A percentile compares a stretch with the other conserved stretches of the same genome.
Evolutionary conservation across 768 basidiomycete species (phyloP).

Genomic region (Boletus sp.): DNA sequence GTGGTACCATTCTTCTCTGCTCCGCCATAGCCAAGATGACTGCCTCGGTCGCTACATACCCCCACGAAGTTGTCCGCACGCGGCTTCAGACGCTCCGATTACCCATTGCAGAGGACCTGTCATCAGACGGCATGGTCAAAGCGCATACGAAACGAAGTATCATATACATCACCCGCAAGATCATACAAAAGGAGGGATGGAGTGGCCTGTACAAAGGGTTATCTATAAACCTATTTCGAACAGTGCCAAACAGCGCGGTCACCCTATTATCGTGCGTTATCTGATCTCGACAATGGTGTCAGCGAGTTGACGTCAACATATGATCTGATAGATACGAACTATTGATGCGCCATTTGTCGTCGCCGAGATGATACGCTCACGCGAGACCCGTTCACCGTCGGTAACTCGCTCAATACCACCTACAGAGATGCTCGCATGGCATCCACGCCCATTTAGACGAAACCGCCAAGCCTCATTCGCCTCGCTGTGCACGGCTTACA

Average conservation of each 20-base stretch:
- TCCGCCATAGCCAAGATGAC: slow-evolving; percentile 96
- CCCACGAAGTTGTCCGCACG: slow-evolving; percentile 99
- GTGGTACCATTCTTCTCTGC: slow-evolving; percentile 74
- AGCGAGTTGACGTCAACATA: neutral
- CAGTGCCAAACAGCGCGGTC: slow-evolving; percentile 94
- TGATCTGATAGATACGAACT: slow-evolving; percentile 27
- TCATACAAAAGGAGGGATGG: slow-evolving; percentile 84
- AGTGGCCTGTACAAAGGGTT: slow-evolving; percentile 88
- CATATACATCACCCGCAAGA: slow-evolving; percentile 66
- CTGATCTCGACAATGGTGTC: neutral
- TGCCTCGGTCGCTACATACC: slow-evolving; percentile 93
- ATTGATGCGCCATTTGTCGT: slow-evolving; percentile 33
- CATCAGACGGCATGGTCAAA: slow-evolving; percentile 62
- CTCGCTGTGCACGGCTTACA: slow-evolving; percentile 10
- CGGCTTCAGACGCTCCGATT: slow-evolving; percentile 84
- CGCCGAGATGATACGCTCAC: slow-evolving; percentile 10
- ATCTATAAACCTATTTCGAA: slow-evolving; percentile 90
- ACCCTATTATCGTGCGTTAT: slow-evolving; percentile 66
- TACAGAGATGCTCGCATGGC: neutral
- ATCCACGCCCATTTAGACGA: slow-evolving; percentile 20
- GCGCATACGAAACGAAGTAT: slow-evolving; percentile 61
- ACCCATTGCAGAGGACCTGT: slow-evolving; percentile 57
- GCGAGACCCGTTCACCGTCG: neutral
- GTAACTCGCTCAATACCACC: slow-evolving; percentile 11
- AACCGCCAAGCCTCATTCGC: slow-evolving; percentile 1